A percentile compares a stretch with the other conserved stretches of the same genome.
Evolutionary conservation across 2,329 filamentous ascomycete genomes (phyloP).

Genomic region (Apiospora marii): DNA sequence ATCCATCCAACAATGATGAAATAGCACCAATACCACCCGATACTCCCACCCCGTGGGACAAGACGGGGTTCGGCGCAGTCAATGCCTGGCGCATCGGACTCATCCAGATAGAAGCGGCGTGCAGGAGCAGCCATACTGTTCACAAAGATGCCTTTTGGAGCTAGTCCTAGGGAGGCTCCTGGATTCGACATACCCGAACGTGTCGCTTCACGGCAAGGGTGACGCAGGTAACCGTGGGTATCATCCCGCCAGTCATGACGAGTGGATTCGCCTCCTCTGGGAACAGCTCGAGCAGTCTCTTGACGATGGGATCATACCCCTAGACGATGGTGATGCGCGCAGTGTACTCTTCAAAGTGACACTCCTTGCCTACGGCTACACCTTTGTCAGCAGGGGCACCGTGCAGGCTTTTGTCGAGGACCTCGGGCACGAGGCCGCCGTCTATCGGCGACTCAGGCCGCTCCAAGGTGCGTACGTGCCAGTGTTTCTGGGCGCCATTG

Average conservation of each 20-base stretch:
- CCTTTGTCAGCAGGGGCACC: slow-evolving; percentile 11
- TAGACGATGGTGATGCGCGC: no score
- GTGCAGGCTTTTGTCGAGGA: slow-evolving; percentile 18
- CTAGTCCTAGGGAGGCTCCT: neutral
- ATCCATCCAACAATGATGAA: slow-evolving; percentile 29
- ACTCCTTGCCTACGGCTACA: slow-evolving; percentile 16
- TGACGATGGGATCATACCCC: no score
- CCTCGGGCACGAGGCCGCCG: slow-evolving; percentile 17
- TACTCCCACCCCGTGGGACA: slow-evolving; percentile 27
- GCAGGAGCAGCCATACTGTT: slow-evolving; percentile 26
- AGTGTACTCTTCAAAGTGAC: slow-evolving; percentile 6
- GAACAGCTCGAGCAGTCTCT: slow-evolving; percentile 12
- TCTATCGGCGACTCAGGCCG: slow-evolving; percentile 7
- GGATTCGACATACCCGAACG: neutral
- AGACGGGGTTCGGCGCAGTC: slow-evolving; percentile 32
- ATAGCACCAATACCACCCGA: slow-evolving; percentile 27
- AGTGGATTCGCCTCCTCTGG: slow-evolving; percentile 1
- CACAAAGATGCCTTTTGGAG: slow-evolving; percentile 10
- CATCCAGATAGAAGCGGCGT: no score
- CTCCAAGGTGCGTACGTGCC: slow-evolving; percentile 12
- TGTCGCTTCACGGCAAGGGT: slow-evolving; percentile 2
- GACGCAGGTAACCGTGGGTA: neutral
- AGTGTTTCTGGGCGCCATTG: slow-evolving; percentile 16
- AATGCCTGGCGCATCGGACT: slow-evolving; percentile 16
- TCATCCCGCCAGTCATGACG: neutral